phyloP scores from a whole-genome alignment of 257 asterid genomes.

The Gardenia jasminoides region DNA sequence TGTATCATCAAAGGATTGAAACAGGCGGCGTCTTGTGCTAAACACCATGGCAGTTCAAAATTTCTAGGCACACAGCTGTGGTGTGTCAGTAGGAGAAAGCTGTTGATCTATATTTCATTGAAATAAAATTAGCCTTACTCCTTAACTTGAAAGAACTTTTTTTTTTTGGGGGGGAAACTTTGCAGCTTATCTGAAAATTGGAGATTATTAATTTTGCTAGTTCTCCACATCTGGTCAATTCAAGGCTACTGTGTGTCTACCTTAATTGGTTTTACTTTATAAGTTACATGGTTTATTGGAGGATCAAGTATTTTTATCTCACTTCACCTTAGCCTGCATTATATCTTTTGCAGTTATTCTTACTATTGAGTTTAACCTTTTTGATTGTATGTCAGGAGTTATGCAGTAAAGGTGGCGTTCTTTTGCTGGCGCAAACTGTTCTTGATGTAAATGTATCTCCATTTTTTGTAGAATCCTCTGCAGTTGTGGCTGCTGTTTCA shows the following conservation, averaged over 20 bases:
- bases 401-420: conserved; percentile 86
- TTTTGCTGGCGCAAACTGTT: conserved; percentile 68
- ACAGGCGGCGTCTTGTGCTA: background rate
- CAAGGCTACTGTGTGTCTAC: background rate
- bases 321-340: background rate
- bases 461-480: conserved; percentile 34
- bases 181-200: conserved; percentile 1
- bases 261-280: background rate
- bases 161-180: background rate
- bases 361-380: conserved; percentile 23
- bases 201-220: background rate
- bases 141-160: background rate
- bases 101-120: background rate
- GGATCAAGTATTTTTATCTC: background rate
- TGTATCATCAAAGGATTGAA: background rate
- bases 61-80: background rate
- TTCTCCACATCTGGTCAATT: background rate
- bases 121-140: background rate
- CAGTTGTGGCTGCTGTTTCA: conserved; percentile 58
- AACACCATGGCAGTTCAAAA: conserved; percentile 4
- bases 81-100: background rate
- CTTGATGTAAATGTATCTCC: conserved; percentile 58
- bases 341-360: conserved; percentile 3
- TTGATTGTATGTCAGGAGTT: conserved; percentile 56
- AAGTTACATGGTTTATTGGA: background rate